Evolutionary conservation across 495 filamentous ascomycete genomes (phyloP).

Genomic region (Podospora australis): DNA sequence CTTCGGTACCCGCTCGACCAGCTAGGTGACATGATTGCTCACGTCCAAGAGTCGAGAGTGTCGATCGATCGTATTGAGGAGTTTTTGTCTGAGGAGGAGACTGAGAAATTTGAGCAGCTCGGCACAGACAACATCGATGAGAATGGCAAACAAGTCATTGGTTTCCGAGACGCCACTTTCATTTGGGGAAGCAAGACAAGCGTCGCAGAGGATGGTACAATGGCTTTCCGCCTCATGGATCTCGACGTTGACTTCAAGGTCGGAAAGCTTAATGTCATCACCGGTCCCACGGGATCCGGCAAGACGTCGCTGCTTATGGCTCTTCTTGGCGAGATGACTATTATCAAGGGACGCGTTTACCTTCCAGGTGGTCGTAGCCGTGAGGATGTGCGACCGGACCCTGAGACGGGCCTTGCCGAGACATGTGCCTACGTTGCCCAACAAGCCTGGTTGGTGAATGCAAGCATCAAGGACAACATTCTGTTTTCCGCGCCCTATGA

Average conservation of each 20-base stretch:
- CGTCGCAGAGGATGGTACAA: conserved; percentile 50
- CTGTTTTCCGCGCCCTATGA: conserved; percentile 81
- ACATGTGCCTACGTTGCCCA: conserved; percentile 96
- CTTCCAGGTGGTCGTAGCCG: conserved; percentile 77
- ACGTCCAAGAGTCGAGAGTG: conserved; percentile 95
- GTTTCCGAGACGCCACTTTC: conserved; percentile 76
- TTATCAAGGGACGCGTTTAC: conserved; percentile 71
- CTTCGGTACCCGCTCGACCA: conserved; percentile 92
- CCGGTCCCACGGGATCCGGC: conserved; percentile 87
- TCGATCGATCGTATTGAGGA: conserved; percentile 95
- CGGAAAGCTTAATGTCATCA: conserved; percentile 81
- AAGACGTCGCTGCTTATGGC: conserved; percentile 97
- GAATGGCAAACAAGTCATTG: conserved; percentile 61
- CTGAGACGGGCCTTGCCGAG: conserved; percentile 80
- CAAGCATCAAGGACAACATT: conserved; percentile 94
- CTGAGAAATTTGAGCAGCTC: conserved; percentile 90
- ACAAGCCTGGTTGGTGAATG: conserved; percentile 96
- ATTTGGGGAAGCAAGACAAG: conserved; percentile 75
- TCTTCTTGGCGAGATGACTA: conserved; percentile 91
- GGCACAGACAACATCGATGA: conserved; percentile 54
- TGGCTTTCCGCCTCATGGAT: conserved; percentile 77
- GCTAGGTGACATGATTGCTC: conserved; percentile 97
- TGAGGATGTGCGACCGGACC: conserved; percentile 73
- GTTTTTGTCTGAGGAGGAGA: conserved; percentile 91
- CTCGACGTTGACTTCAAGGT: conserved; percentile 70